Evolutionary conservation across 257 asterid species (phyloP).

Genomic region (Rubia yunnanensis): DNA sequence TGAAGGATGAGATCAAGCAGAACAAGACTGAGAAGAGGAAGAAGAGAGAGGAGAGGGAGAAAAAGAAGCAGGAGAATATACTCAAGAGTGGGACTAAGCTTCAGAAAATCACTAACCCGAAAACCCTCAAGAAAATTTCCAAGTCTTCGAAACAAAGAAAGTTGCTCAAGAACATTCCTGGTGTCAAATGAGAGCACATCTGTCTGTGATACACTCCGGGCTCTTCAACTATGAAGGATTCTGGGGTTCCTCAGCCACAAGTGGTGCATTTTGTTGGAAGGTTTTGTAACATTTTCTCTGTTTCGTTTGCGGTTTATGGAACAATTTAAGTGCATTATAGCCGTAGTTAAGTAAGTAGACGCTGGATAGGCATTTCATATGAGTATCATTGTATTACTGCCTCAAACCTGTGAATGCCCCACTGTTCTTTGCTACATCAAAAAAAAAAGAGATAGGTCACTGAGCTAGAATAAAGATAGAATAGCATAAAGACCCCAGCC

Average conservation of each 20-base stretch:
- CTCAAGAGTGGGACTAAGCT: slow-evolving; percentile 4
- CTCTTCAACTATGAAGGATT: too few relatives aligned
- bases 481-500: too few relatives aligned
- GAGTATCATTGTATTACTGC: neutral
- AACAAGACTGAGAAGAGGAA: slow-evolving; percentile 4
- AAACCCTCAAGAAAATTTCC: neutral
- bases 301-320: neutral
- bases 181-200: neutral
- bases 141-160: slow-evolving; percentile 5
- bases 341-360: neutral
- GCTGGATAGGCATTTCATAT: too few relatives aligned
- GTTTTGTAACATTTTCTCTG: neutral
- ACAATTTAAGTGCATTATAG: neutral
- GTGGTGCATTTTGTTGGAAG: neutral
- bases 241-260: neutral
- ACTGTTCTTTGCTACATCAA: neutral
- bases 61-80: slow-evolving; percentile 5
- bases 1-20: slow-evolving; percentile 10
- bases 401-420: neutral
- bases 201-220: neutral
- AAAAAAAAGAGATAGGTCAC: too few relatives aligned
- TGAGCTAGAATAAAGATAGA: too few relatives aligned
- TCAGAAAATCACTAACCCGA: slow-evolving; percentile 7
- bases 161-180: slow-evolving; percentile 1
- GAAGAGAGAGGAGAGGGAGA: slow-evolving; percentile 8